Base-by-base conservation (phyloP, 2,329 filamentous ascomycete species). In the Arthrobotrys musiformis region DNA sequence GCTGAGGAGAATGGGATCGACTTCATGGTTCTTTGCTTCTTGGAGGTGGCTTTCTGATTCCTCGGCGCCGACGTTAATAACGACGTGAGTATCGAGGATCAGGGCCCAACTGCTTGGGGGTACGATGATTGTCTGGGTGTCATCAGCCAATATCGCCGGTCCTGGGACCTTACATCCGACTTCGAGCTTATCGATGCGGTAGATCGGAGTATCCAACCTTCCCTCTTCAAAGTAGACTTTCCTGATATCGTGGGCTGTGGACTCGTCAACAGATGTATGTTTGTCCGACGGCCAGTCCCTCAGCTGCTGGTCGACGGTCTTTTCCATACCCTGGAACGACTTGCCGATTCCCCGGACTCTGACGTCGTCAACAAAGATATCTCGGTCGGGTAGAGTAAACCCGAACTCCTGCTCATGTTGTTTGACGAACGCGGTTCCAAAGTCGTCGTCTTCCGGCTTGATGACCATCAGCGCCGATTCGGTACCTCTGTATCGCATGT, bases 371-470 rank as follows among this genome's bases (percentile, higher is more conserved):
- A 97, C 87, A 52, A 97, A 93, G 66, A 97, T 92, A 80, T 97
- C 93, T 68, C 93, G 87, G 74, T 96, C 92, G 24, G 90, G 89
- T 1, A 97, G 86, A 0, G 92, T 96, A 81, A 97, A 97, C 0
- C 93, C 93, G 82, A 97, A 97, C 82, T 97, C 94, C 82, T 95
- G 93, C 63, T 93, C 90, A 82, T 97, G 94, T 80, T 97, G 93
- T 80, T 90, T 89, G 33, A 96, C 86, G 81, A 98, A 97, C 0
- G 93, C 93, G 79, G 90, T 88, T 1, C 91, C 93, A 83, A 94
- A 97, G 24, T 92, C 89, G 5, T 89, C 90, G 24, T 83, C 85
- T 1, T 84, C 87, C 0, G 93, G 93, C 83, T 91, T 93, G 79
- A 95, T 85, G 56, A 97, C 89, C 93, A 97, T 97, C 46, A 97